Evolutionary conservation across 768 basidiomycete species (phyloP), one percentile per base, ranked within the genome.

Genomic region (Naganishia antarctica): DNA sequence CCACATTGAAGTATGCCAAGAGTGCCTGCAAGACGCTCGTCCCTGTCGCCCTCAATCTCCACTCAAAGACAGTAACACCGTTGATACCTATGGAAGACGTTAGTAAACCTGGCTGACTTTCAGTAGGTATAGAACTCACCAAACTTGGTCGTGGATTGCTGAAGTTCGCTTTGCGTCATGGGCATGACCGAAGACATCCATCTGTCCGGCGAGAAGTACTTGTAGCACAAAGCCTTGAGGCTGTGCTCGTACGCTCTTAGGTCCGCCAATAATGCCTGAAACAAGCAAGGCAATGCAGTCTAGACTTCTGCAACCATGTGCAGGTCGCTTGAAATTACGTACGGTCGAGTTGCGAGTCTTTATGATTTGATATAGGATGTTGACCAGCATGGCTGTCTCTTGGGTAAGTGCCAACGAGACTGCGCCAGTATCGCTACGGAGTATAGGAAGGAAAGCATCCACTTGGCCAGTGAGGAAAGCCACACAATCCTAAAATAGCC

Each of bases 151-250:
- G 16, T 40, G 3, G 53, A 34, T 34, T 57, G 53, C 37, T 57
- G 34, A 37, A 25, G 34, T 15, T 57, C 53, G 28, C 40, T 21
- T 26, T 41, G 32, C 32, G 53, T 57, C 53, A 40, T 23, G 18
- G 53, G 53, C n/a, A 40, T 18, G 21, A 57, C 53, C n/a, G 53
- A 57, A 11, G 53, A 26, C 53, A 57, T 57, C 53, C 53, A 57
- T 37, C 53, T 23, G n/a, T 57, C 53, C 13, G 53, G 53, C 13
- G 53, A 57, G 37, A 57, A 57, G 23, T 40, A 57, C 23, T 57
- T 57, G 37, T 57, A 57, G 53, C 53, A 57, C 21, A 57, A 16
- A 23, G 34, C 53, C 15, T 40, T 57, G 4, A 57, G 37, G 26
- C 26, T 18, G 37, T 57, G 53, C 15, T 57, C 53, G 21, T 57